These are phyloP conservation scores for Wakefieldia striispora DNA, from an alignment of 768 basidiomycete genomes.

Conservation along the genomic window DNA sequence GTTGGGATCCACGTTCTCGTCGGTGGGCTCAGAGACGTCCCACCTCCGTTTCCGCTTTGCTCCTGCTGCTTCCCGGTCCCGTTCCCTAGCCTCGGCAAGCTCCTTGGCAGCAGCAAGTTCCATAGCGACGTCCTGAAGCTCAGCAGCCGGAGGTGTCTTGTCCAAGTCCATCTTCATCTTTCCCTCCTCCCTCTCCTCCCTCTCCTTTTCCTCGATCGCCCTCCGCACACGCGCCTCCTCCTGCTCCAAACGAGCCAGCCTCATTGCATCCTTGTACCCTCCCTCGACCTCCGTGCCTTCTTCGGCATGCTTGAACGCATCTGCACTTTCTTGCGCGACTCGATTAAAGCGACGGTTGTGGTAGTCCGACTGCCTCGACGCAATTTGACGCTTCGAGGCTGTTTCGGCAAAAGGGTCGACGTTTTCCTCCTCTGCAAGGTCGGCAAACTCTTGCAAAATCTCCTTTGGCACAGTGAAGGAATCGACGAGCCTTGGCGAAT, in stretches of 20 bases:
- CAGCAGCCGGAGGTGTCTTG: constrained; percentile 84
- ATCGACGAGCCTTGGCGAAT: constrained; percentile 75
- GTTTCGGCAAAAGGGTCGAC: constrained; percentile 91
- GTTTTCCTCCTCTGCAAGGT: constrained; percentile 92
- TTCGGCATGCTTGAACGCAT: constrained; percentile 68
- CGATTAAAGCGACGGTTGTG: constrained; percentile 90
- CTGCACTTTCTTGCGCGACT: constrained; percentile 74
- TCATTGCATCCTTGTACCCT: constrained; percentile 96
- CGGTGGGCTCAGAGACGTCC: constrained; percentile 63
- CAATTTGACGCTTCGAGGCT: constrained; percentile 90
- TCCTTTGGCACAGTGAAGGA: constrained; percentile 94
- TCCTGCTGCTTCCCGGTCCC: constrained; percentile 41
- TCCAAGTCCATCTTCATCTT: constrained; percentile 85
- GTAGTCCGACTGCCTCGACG: constrained; percentile 91
- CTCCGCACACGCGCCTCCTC: constrained; percentile 84
- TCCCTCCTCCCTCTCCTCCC: constrained; percentile 66
- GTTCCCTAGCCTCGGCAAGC: constrained; percentile 37
- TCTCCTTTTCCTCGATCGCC: constrained; percentile 88
- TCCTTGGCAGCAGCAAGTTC: constrained; percentile 55
- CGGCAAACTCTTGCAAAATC: constrained; percentile 88
- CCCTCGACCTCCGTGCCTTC: constrained; percentile 75
- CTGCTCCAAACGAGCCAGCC: constrained; percentile 84
- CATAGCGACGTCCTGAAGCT: constrained; percentile 69
- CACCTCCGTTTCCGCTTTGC: constrained; percentile 77
- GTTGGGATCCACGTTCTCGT: constrained; percentile 67